These are phyloP conservation scores for Linaria vulgaris DNA, from an alignment of 257 asterid genomes.

Conservation along the genomic window DNA sequence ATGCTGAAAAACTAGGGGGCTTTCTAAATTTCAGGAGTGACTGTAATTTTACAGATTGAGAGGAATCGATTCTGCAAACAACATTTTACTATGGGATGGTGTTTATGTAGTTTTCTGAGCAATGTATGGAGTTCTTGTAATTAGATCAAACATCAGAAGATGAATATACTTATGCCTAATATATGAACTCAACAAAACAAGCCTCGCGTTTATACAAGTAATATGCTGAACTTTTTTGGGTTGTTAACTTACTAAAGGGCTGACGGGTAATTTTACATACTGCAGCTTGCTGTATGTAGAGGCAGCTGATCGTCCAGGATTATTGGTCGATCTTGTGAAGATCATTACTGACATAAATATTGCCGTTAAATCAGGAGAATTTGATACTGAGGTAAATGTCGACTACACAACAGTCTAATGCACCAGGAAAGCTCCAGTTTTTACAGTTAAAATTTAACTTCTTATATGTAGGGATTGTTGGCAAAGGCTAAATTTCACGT, in stretches of 20 bases:
- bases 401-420: not conserved
- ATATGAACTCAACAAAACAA: no score
- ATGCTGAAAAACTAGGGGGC: no score
- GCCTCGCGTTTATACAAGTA: constrained; percentile 2
- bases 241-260: constrained; percentile 2
- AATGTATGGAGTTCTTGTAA: no score
- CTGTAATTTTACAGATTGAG: no score
- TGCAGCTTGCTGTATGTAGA: constrained; percentile 86
- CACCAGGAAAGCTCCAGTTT: not conserved
- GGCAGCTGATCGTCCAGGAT: constrained; percentile 90
- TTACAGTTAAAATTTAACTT: not conserved
- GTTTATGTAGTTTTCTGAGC: no score
- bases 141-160: no score
- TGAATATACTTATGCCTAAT: not conserved
- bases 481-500: constrained; percentile 97
- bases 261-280: constrained; percentile 6
- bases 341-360: constrained; percentile 77
- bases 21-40: no score
- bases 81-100: no score
- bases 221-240: constrained; percentile 2
- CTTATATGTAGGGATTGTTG: constrained; percentile 64
- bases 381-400: constrained; percentile 77
- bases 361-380: constrained; percentile 85
- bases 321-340: constrained; percentile 92
- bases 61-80: no score